Evolutionary conservation across 2,329 filamentous ascomycete species (phyloP).

Genomic region (Clonostachys rosea): DNA sequence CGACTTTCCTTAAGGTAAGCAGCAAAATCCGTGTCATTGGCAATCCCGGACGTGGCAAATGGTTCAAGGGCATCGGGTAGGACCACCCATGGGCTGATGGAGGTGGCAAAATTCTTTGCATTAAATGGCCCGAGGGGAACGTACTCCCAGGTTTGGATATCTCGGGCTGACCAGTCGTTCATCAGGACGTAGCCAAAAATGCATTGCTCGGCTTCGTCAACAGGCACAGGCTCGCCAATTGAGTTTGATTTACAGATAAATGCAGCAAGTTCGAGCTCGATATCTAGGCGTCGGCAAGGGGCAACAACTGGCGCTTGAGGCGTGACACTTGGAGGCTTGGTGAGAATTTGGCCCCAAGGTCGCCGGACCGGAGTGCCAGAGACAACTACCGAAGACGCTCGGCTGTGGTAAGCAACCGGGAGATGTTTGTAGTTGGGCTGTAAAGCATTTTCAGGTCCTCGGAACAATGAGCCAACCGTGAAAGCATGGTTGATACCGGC

Average conservation of each 20-base stretch:
- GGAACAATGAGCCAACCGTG: conserved; percentile 64
- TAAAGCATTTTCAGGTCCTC: conserved; percentile 67
- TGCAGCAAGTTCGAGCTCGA: conserved; percentile 73
- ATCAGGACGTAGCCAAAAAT: conserved; percentile 67
- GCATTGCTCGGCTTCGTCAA: conserved; percentile 61
- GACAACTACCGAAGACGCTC: conserved; percentile 69
- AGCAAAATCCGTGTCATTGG: conserved; percentile 24
- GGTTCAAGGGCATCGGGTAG: conserved; percentile 50
- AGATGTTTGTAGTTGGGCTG: conserved; percentile 79
- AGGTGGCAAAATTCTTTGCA: conserved; percentile 56
- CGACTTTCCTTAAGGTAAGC: conserved; percentile 52
- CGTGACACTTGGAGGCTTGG: conserved; percentile 31
- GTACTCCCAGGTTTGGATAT: conserved; percentile 60
- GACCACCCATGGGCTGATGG: conserved; percentile 59
- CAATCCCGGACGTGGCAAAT: conserved; percentile 12
- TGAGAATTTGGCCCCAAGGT: conserved; percentile 69
- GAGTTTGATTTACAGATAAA: conserved; percentile 65
- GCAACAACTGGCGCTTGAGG: conserved; percentile 49
- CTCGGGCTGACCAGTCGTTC: conserved; percentile 61
- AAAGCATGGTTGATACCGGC: conserved; percentile 74
- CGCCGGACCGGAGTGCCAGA: conserved; percentile 70
- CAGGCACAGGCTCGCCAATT: conserved; percentile 59
- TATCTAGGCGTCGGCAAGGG: conserved; percentile 55
- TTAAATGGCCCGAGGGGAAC: conserved; percentile 58
- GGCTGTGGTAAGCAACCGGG: conserved; percentile 76